Evolutionary conservation across 1,284 basidiomycete species (phyloP).

Genomic region (Austroboletus novae-zelandiae): DNA sequence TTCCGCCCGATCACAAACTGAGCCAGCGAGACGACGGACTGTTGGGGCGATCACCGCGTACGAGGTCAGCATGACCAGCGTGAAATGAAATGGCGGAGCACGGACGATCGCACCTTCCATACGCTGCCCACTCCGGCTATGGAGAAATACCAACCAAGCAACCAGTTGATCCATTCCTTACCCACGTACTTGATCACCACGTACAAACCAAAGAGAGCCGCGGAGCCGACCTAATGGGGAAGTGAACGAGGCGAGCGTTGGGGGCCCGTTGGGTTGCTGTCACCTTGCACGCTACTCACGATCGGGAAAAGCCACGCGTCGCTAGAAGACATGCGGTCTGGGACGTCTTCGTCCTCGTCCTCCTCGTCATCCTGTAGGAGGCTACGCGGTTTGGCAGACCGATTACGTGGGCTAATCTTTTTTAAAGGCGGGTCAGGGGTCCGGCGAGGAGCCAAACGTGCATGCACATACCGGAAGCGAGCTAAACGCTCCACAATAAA

Average conservation of each 20-base stretch:
- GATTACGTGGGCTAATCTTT: constrained; percentile 12
- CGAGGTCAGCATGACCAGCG: neutral
- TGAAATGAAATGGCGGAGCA: neutral
- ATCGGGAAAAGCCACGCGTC: constrained; percentile 81
- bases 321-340: constrained; percentile 58
- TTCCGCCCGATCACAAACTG: constrained; percentile 45
- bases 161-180: constrained; percentile 78
- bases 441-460: neutral
- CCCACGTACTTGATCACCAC: constrained; percentile 75
- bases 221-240: constrained; percentile 56
- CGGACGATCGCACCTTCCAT: constrained; percentile 49
- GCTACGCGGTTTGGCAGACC: constrained; percentile 3
- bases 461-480: constrained; percentile 58
- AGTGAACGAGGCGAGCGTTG: neutral
- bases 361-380: constrained; percentile 28
- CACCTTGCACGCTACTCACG: constrained; percentile 35
- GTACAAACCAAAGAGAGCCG: constrained; percentile 66
- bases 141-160: constrained; percentile 78
- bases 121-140: constrained; percentile 61
- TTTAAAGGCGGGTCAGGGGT: neutral
- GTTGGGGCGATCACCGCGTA: neutral
- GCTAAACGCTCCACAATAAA: constrained; percentile 66
- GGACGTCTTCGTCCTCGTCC: constrained; percentile 45
- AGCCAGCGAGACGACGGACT: constrained; percentile 52
- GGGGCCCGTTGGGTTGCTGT: neutral